A percentile compares a stretch with the other conserved stretches of the same genome.
These are phyloP conservation scores for Hypoxylon sp. DNA, from an alignment of 2,329 filamentous ascomycete species.

Conservation along the genomic window DNA sequence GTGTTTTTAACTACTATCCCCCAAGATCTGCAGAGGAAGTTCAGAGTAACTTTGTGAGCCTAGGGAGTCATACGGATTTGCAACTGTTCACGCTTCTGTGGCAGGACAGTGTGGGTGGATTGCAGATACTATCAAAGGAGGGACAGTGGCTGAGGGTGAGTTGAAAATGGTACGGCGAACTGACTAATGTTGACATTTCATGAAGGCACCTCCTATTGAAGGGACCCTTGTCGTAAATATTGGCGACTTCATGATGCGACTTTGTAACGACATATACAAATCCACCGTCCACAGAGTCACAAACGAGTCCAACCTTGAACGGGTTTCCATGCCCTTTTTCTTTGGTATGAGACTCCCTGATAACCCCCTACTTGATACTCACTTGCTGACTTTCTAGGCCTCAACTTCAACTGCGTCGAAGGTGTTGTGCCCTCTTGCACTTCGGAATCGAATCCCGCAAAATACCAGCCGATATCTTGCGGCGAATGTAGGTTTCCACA, in stretches of 20 bases:
- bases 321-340: conserved; percentile 71
- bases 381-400: conserved; percentile 51
- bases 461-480: conserved; percentile 67
- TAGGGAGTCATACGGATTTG: conserved; percentile 68
- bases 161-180: conserved; percentile 4
- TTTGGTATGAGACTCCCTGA: conserved; percentile 57
- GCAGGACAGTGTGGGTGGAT: conserved; percentile 61
- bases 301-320: conserved; percentile 58
- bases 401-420: conserved; percentile 67
- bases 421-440: conserved; percentile 64
- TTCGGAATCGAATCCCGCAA: conserved; percentile 61
- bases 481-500: conserved; percentile 58
- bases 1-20: conserved; percentile 61
- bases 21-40: conserved; percentile 50
- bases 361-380: not conserved
- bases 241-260: conserved; percentile 66
- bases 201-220: conserved; percentile 58
- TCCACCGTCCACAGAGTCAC: conserved; percentile 67
- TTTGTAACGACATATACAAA: conserved; percentile 66
- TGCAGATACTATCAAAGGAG: conserved; percentile 61
- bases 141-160: conserved; percentile 61
- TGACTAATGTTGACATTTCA: conserved; percentile 29
- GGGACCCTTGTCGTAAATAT: conserved; percentile 67
- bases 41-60: conserved; percentile 55
- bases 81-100: conserved; percentile 67